Conservation (phyloP, 139 green algal genomes). For the Penium margaritaceum region DNA sequence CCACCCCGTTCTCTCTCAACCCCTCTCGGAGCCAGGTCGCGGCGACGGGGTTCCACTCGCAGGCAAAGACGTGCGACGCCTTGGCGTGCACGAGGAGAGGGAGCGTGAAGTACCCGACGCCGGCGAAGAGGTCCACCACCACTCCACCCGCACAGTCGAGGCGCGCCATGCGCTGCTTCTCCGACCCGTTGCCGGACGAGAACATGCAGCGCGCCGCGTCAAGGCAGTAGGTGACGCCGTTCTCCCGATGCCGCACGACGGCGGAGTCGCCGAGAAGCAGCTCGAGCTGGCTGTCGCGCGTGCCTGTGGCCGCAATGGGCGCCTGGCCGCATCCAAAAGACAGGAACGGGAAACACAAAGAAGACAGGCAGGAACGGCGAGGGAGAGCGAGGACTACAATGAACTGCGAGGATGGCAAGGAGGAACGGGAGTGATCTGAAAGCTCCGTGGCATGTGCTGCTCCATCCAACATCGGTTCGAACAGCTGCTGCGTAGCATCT, state of each 20-base stretch:
- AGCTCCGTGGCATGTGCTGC: too few species aligned
- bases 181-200: slow-evolving; percentile 62
- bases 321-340: not conserved
- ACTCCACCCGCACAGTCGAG: slow-evolving; percentile 50
- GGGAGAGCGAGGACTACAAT: too few species aligned
- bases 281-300: slow-evolving; percentile 19
- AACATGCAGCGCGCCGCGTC: slow-evolving; percentile 76
- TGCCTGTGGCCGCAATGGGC: slow-evolving; percentile 13
- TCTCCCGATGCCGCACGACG: slow-evolving; percentile 66
- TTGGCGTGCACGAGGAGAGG: slow-evolving; percentile 53
- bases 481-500: too few species aligned
- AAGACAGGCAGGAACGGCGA: too few species aligned
- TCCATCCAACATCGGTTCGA: too few species aligned
- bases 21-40: slow-evolving; percentile 54
- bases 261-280: slow-evolving; percentile 3
- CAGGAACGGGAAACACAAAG: not conserved
- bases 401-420: too few species aligned
- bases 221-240: slow-evolving; percentile 57
- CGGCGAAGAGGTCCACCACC: slow-evolving; percentile 68
- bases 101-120: slow-evolving; percentile 77
- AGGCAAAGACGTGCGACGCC: slow-evolving; percentile 59
- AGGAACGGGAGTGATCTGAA: too few species aligned
- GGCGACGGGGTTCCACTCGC: slow-evolving; percentile 71
- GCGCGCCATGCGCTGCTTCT: slow-evolving; percentile 60
- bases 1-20: slow-evolving; percentile 53